Base-by-base conservation (phyloP, 768 basidiomycete genomes). In the Tricholoma furcatifolium region DNA sequence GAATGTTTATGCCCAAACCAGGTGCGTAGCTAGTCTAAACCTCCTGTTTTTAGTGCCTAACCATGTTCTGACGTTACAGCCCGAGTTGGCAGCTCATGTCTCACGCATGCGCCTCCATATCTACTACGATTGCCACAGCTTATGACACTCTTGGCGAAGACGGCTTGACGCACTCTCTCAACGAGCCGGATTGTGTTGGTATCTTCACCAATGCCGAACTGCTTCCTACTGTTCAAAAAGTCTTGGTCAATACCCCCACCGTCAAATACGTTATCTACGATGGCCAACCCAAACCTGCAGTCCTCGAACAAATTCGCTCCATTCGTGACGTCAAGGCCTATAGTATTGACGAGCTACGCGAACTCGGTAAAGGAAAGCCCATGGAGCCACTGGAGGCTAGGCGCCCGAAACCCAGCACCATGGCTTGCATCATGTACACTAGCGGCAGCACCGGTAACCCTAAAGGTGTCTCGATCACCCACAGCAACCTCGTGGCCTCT, bases 171-270 rank as follows among this genome's bases (percentile, higher is more conserved):
- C 94, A 98, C 68, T 93, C 96, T 0, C 82, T 98, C 54, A 89
- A 92, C 67, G 79, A 78, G 54, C 92, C 95, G 3, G 75, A 86
- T 42, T 93, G 89, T 58, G 77, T 83, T 21, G 88, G 84, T 54
- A 76, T 98, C 64, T 97, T 91, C 74, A 96, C 94, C 60, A 96
- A 99, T 62, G 88, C 90, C 32, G 90, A 93, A 30, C 84, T 99
- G 18, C 84, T 99, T 43, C 81, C 82, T 10, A 91, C 84, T 17
- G 74, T 98, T 32, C 72, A 78, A 43, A 82, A 84, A 49, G 88
- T 97, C 53, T 72, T 93, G 43, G 64, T 72, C 17, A 76, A 89
- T 23, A 88, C 89, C 1, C 88, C 91, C 0, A 76, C 86, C 1
- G 81, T 98, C 64, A 85, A 85, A 50, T 68, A 83, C 56, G 80